Evolutionary conservation across 2,329 filamentous ascomycete species (phyloP).

Genomic region (Thelonectria discophora): DNA sequence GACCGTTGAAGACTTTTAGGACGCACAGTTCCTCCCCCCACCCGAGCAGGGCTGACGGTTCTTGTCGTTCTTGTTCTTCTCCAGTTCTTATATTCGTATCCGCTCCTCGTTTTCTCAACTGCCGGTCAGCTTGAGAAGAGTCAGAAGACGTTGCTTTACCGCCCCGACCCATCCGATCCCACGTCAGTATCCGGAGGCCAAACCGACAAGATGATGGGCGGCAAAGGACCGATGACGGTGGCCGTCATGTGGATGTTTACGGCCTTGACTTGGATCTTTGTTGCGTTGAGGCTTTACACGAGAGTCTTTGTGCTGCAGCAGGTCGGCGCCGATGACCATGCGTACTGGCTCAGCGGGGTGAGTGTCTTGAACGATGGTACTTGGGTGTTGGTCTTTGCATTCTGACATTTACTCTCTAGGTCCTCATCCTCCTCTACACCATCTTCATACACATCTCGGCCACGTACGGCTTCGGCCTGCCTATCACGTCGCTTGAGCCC

Average conservation of each 20-base stretch:
- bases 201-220: constrained; percentile 29
- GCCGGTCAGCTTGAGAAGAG: too few species aligned
- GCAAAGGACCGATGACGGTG: constrained; percentile 32
- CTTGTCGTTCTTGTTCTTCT: background rate
- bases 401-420: background rate
- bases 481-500: constrained; percentile 30
- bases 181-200: too few species aligned
- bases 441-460: constrained; percentile 43
- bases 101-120: too few species aligned
- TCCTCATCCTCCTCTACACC: constrained; percentile 44
- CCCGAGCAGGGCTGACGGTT: too few species aligned
- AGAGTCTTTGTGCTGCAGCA: constrained; percentile 40
- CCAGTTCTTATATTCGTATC: too few species aligned
- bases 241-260: constrained; percentile 41
- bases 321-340: constrained; percentile 47
- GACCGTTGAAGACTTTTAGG: too few species aligned
- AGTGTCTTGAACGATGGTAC: background rate
- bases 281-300: constrained; percentile 49
- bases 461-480: constrained; percentile 45
- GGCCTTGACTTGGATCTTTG: constrained; percentile 41
- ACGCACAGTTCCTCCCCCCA: too few species aligned
- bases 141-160: too few species aligned
- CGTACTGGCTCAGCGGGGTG: constrained; percentile 37
- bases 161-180: too few species aligned
- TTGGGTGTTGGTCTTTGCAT: background rate